These are phyloP conservation scores for Rehmannia glutinosa DNA, from an alignment of 257 asterid species.

Conservation along the genomic window DNA sequence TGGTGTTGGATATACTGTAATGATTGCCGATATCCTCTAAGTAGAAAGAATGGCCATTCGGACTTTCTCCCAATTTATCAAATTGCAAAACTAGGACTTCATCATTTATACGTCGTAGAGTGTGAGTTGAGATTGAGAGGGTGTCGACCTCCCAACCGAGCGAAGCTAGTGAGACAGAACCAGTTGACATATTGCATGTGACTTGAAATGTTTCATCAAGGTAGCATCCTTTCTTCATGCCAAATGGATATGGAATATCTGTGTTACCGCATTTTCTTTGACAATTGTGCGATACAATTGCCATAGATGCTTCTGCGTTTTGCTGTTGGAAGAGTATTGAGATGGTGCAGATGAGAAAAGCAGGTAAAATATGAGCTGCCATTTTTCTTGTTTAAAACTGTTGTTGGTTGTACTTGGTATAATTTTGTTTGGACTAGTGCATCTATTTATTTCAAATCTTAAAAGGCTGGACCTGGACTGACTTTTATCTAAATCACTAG, in stretches of 20 bases:
- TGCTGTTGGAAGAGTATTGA: too few relatives aligned
- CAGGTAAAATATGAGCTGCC: not conserved
- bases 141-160: not conserved
- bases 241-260: slow-evolving; percentile 31
- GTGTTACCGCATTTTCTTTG: slow-evolving; percentile 20
- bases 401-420: not conserved
- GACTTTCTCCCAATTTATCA: slow-evolving; percentile 9
- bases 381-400: not conserved
- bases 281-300: slow-evolving; percentile 14
- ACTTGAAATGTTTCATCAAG: slow-evolving; percentile 17
- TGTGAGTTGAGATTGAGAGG: slow-evolving; percentile 18
- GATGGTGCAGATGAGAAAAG: not conserved
- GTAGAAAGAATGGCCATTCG: too few relatives aligned
- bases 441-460: too few relatives aligned
- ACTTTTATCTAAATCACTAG: not conserved
- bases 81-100: not conserved
- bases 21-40: not conserved
- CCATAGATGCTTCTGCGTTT: slow-evolving; percentile 14
- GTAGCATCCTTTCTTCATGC: slow-evolving; percentile 25
- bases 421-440: not conserved
- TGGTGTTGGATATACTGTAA: slow-evolving; percentile 2
- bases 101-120: not conserved
- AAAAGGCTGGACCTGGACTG: not conserved
- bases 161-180: not conserved
- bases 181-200: slow-evolving; percentile 14